A percentile compares a stretch with the other conserved stretches of the same genome.
These are phyloP conservation scores for Coniochaeta prunicola DNA, from an alignment of 2,329 filamentous ascomycete genomes.

Conservation along the genomic window DNA sequence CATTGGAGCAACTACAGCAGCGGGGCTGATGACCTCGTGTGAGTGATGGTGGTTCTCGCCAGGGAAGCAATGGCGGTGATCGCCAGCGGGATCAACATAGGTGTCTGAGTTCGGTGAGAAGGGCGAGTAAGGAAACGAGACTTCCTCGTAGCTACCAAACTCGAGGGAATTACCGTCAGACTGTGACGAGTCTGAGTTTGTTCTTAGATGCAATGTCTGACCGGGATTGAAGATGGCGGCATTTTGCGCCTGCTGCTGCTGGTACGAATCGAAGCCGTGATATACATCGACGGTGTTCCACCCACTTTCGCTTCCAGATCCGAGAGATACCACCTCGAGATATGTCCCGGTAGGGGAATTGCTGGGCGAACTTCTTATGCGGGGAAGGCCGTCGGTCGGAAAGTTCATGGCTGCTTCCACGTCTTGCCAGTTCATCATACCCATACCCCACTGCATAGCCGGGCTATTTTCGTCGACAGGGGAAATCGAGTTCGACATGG, in stretches of 20 bases:
- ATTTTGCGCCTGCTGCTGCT: conserved; percentile 43
- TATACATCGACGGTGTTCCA: conserved; percentile 78
- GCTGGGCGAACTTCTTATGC: conserved; percentile 39
- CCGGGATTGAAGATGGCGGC: conserved; percentile 83
- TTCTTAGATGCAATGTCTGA: conserved; percentile 82
- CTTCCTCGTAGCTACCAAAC: conserved; percentile 76
- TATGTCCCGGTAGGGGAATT: conserved; percentile 74
- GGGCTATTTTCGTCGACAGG: conserved; percentile 48
- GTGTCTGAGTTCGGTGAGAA: conserved; percentile 79
- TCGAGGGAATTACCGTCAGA: conserved; percentile 62
- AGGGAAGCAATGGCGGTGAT: conserved; percentile 56
- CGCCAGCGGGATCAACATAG: conserved; percentile 52
- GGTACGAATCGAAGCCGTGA: conserved; percentile 62
- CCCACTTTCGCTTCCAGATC: conserved; percentile 75
- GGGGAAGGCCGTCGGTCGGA: conserved; percentile 30
- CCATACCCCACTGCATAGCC: conserved; percentile 51
- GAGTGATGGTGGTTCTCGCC: conserved; percentile 43
- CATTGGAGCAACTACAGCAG: conserved; percentile 60
- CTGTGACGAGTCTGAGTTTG: conserved; percentile 76
- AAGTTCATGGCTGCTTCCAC: conserved; percentile 57
- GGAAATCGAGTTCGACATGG: conserved; percentile 47
- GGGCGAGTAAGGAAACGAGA: conserved; percentile 66
- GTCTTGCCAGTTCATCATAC: conserved; percentile 73
- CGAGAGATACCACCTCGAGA: conserved; percentile 77
- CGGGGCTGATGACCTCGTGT: conserved; percentile 57